These are phyloP conservation scores for Populus davidiana DNA, from an alignment of 345 rosid genomes.

Conservation along the genomic window DNA sequence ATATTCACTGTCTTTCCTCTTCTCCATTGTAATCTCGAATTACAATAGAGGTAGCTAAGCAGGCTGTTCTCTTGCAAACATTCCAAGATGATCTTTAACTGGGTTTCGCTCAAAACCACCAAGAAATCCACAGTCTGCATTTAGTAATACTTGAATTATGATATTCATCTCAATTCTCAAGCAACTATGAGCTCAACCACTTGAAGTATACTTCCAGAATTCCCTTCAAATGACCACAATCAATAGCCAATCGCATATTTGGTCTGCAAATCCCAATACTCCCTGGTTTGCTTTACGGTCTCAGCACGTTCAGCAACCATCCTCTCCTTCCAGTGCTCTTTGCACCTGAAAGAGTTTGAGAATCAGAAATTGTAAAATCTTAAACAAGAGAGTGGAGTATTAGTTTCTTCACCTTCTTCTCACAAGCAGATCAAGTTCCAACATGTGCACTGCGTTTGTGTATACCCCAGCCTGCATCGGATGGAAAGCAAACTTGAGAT, in stretches of 20 bases:
- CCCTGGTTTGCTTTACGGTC: constrained; percentile 68
- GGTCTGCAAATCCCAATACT: constrained; percentile 71
- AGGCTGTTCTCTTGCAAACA: too few relatives aligned
- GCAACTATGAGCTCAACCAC: background rate
- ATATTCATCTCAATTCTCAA: background rate
- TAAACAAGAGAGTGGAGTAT: background rate
- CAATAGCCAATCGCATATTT: constrained; percentile 55
- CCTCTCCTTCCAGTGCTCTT: constrained; percentile 73
- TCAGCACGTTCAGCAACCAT: constrained; percentile 50
- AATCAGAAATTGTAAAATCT: background rate
- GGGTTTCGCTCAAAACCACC: background rate
- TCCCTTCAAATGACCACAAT: background rate
- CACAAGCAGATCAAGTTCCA: constrained; percentile 62
- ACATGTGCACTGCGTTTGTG: constrained; percentile 65
- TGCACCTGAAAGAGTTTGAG: constrained; percentile 48
- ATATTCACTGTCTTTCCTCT: background rate
- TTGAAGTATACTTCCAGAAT: background rate
- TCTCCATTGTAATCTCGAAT: background rate
- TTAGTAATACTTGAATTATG: background rate
- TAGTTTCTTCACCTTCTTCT: constrained; percentile 53
- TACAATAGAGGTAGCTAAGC: too few relatives aligned
- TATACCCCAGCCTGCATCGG: constrained; percentile 69
- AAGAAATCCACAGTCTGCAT: background rate
- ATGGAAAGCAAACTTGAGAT: background rate
- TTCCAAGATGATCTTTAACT: background rate